Percentiles rank a stretch among this genome's conserved stretches.
phyloP scores from a whole-genome alignment of 164 flowering plant species.

The Berberis thunbergii region DNA sequence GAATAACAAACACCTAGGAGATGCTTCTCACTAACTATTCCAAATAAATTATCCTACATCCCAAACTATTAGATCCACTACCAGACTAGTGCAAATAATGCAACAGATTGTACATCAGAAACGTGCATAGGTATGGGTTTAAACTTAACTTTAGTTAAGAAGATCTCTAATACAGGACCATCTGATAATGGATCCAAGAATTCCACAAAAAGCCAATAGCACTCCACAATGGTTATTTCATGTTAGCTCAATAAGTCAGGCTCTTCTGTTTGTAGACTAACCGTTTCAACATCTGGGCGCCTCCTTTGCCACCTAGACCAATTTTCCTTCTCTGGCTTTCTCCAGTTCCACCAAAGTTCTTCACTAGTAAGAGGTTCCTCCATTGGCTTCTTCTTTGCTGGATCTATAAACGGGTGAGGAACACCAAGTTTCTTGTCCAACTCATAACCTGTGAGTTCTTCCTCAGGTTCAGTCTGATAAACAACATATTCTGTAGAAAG shows the following conservation, averaged over 20 bases:
- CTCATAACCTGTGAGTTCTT: conserved; percentile 45
- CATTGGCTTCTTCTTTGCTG: conserved; percentile 54
- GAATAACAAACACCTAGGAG: not conserved
- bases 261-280: conserved; percentile 21
- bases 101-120: too few species aligned
- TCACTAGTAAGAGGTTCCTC: conserved; percentile 63
- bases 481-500: conserved; percentile 56
- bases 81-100: too few species aligned
- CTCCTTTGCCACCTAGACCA: conserved; percentile 98
- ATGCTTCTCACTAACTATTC: not conserved
- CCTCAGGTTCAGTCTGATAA: conserved; percentile 55
- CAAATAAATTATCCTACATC: too few species aligned
- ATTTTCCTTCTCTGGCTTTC: conserved; percentile 73
- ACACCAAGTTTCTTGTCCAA: conserved; percentile 68
- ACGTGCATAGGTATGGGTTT: too few species aligned
- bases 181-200: too few species aligned
- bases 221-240: not conserved
- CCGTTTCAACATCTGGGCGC: conserved; percentile 87
- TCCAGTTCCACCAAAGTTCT: conserved; percentile 98
- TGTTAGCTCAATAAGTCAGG: not conserved
- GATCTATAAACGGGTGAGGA: conserved; percentile 92
- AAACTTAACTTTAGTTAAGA: not conserved
- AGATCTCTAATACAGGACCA: not conserved
- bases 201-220: not conserved
- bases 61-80: too few species aligned